Conservation (phyloP, 192 early-diverging fungal genomes). For the Linnemannia zychae region DNA sequence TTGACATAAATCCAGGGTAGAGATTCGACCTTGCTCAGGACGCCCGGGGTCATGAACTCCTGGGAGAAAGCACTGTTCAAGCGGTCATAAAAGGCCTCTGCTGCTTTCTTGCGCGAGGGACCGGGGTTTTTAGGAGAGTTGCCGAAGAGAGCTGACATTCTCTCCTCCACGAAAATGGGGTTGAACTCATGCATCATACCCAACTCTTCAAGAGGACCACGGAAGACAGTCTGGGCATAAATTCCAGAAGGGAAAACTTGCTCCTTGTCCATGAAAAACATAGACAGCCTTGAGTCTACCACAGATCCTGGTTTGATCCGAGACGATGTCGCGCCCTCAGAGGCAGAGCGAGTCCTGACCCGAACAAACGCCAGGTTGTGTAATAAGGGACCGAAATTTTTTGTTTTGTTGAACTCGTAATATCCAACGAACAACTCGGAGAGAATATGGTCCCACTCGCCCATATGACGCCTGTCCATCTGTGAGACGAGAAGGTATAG, state of each 20-base stretch:
- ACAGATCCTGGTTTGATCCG: not conserved
- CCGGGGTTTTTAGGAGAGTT: not conserved
- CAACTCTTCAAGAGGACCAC: not conserved
- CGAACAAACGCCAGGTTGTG: constrained; percentile 2
- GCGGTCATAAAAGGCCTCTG: not conserved
- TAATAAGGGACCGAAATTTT: not conserved
- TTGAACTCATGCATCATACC: constrained; percentile 19
- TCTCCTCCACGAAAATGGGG: not conserved
- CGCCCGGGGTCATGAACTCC: not conserved
- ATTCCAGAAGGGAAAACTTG: constrained; percentile 18
- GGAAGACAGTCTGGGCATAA: not conserved
- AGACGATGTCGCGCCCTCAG: too few relatives aligned
- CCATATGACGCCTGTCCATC: not conserved
- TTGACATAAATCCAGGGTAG: not conserved
- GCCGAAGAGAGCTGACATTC: not conserved
- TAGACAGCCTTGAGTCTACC: not conserved
- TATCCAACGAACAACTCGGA: not conserved
- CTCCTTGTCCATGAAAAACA: constrained; percentile 16
- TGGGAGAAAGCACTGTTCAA: not conserved
- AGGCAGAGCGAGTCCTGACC: too few relatives aligned
- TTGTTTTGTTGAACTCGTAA: not conserved
- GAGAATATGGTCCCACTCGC: constrained; percentile 21
- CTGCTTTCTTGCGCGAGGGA: not conserved
- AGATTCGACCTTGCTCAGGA: not conserved
- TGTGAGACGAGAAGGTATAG: not conserved